A percentile compares a stretch with the other conserved stretches of the same genome.
Conservation (phyloP, 2,329 filamentous ascomycete species). For the Zasmidium angulare region DNA sequence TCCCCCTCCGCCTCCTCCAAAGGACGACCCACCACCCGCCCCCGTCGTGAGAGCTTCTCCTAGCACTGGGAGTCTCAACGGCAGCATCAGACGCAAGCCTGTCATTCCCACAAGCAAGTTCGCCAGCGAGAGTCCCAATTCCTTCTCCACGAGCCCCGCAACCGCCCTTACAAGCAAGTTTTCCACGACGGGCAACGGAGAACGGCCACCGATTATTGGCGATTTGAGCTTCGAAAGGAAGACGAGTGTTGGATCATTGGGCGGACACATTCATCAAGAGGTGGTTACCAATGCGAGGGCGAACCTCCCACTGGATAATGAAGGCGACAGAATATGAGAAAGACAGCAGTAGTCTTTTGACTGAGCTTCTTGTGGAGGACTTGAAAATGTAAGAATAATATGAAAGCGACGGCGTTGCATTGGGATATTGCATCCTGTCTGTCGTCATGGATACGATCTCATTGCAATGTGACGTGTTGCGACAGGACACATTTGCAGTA, state of each 20-base stretch:
- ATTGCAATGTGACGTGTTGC: not conserved
- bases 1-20: slow-evolving; percentile 4
- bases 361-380: not conserved
- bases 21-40: slow-evolving; percentile 5
- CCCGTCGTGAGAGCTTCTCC: not conserved
- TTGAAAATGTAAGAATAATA: not conserved
- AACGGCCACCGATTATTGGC: not conserved
- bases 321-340: not conserved
- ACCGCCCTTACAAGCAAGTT: not conserved
- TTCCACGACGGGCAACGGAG: not conserved
- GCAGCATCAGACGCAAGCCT: not conserved
- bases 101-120: slow-evolving; percentile 1
- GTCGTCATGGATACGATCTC: not conserved
- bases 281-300: not conserved
- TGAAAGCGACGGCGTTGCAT: not conserved
- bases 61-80: not conserved
- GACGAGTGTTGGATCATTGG: not conserved
- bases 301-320: not conserved
- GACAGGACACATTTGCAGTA: too few species aligned
- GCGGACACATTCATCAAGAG: not conserved
- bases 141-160: not conserved
- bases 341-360: not conserved
- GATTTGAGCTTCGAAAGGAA: not conserved
- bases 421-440: not conserved
- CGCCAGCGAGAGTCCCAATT: not conserved